Evolutionary conservation across 495 filamentous ascomycete genomes (phyloP).

Genomic region (Aspergillus coremiiformis): DNA sequence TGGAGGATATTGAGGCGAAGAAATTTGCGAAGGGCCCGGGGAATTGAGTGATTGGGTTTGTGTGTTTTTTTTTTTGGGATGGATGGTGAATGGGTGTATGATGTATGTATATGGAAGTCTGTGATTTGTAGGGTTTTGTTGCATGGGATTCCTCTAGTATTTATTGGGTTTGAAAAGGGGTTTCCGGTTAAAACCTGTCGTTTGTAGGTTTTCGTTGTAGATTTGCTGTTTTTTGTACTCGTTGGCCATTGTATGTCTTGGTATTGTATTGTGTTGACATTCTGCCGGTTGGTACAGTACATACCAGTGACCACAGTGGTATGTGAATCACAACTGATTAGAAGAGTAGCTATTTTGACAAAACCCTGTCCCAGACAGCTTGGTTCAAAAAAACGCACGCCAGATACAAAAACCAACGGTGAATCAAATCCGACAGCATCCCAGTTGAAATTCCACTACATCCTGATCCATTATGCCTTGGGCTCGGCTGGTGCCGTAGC

Average conservation of each 20-base stretch:
- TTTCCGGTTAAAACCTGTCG: no score
- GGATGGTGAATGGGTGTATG: not conserved
- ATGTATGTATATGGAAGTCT: not conserved
- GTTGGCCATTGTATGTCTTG: no score
- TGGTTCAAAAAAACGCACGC: not conserved
- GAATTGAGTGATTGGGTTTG: constrained; percentile 1
- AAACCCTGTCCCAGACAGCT: constrained; percentile 14
- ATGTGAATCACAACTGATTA: not conserved
- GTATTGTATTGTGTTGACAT: constrained; percentile 12
- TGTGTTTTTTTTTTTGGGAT: not conserved
- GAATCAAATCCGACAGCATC: not conserved
- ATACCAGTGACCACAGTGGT: not conserved
- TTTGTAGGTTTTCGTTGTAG: no score
- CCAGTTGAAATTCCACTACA: not conserved
- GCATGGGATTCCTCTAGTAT: not conserved
- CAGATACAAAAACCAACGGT: constrained; percentile 1
- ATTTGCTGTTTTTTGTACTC: no score
- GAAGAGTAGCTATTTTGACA: not conserved
- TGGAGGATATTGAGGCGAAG: constrained; percentile 61
- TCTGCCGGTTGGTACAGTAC: not conserved
- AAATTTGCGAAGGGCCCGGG: constrained; percentile 49
- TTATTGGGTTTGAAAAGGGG: no score
- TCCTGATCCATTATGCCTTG: constrained; percentile 17
- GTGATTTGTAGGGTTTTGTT: not conserved
- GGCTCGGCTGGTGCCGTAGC: constrained; percentile 24